These are phyloP conservation scores for Pythium sp. DNA, from an alignment of 352 stramenopile genomes.

Conservation along the genomic window DNA sequence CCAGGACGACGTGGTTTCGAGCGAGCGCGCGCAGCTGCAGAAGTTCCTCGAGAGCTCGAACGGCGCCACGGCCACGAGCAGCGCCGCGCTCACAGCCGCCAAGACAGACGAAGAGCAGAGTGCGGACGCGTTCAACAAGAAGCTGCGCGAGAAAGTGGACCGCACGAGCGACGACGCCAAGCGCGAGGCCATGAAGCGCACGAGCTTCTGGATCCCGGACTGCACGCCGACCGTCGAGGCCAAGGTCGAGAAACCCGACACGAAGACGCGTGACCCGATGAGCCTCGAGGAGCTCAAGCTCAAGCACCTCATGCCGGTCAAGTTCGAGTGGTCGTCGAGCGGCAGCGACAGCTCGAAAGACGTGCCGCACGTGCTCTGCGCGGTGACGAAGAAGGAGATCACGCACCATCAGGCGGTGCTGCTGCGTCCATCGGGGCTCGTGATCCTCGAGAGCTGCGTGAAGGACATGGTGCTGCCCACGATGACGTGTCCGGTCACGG, in stretches of 20 bases:
- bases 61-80: constrained; percentile 11
- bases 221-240: constrained; percentile 61
- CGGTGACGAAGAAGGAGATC: constrained; percentile 82
- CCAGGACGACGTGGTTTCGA: constrained; percentile 45
- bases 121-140: constrained; percentile 22
- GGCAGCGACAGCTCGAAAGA: constrained; percentile 25
- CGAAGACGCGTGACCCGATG: constrained; percentile 80
- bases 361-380: constrained; percentile 53
- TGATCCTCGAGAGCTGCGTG: constrained; percentile 77
- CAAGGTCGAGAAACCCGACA: constrained; percentile 57
- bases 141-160: constrained; percentile 78
- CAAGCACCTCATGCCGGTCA: constrained; percentile 86
- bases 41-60: constrained; percentile 45
- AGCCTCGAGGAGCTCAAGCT: constrained; percentile 80
- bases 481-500: constrained; percentile 83
- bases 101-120: constrained; percentile 1
- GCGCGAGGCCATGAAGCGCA: constrained; percentile 73
- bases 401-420: constrained; percentile 76
- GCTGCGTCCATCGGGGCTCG: constrained; percentile 71
- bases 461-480: constrained; percentile 82
- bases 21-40: constrained; percentile 52
- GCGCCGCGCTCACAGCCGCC: constrained; percentile 6
- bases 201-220: constrained; percentile 86
- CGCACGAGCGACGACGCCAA: constrained; percentile 66
- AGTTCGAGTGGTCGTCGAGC: constrained; percentile 67